Base-by-base conservation (phyloP, 164 flowering plant species). In the Vitis amurensis region DNA sequence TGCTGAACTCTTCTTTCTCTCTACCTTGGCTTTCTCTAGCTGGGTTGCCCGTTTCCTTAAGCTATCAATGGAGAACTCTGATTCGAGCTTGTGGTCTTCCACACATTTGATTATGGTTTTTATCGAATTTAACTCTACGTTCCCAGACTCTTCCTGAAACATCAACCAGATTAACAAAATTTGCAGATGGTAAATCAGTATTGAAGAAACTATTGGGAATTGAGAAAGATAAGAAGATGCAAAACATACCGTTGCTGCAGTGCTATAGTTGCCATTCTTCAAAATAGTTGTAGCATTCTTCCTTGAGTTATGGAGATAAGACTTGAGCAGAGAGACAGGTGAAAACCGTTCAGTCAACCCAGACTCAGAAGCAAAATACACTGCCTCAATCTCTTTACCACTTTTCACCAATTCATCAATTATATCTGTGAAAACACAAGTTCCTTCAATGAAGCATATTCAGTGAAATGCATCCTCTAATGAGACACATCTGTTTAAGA, bases 331-430 rank as follows among this genome's bases (percentile, higher is more conserved):
- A 67, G 81, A 17, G 67, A 81, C 70, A 3, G 89, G 87, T 30
- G 84, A 68, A 76, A 83, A 85, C 31, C 69, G 72, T 50, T 81
- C 85, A 27, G 87, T 82, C 77, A 89, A 64, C 63, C 83, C 87
- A 69, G 80, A 68, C 65, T 84, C 93, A 29, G 69, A 68, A 30
- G 88, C 87, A 75, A 89, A 84, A 70, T 82, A 84, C 4, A 88
- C 78, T 15, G 90, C 92, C 62, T 86, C 92, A 59, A 85, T 74
- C 83, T 86, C 90, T 76, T 86, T 86, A 47, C 90, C 88, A 56
- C 47, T 78, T 79, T 82, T 83, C 68, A 81, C 81, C 68, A 86
- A 64, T 72, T 85, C 88, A 29, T 84, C 84, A 44, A 88, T 81
- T 16, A 86, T 75, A 79, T 82, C 92, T 88, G 82, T 23, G 69